These are phyloP conservation scores for Gloeophyllum trabeum DNA, from an alignment of 768 basidiomycete genomes.

Conservation along the genomic window DNA sequence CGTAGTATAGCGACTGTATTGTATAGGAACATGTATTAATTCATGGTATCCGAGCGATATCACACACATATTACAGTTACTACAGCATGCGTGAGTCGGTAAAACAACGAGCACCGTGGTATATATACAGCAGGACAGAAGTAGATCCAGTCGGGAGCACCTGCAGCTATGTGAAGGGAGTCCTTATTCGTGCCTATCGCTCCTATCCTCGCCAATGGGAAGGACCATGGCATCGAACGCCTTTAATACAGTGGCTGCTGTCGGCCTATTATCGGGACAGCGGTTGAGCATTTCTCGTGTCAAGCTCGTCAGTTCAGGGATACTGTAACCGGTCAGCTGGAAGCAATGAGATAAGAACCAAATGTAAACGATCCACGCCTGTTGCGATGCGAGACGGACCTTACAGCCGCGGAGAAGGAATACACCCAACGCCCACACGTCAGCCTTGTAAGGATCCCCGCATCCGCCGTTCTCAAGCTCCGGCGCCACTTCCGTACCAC, in stretches of 20 bases:
- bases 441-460: conserved; percentile 56
- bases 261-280: conserved; percentile 39
- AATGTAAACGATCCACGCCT: no score
- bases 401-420: conserved; percentile 56
- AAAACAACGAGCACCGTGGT: no score
- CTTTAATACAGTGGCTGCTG: conserved; percentile 32
- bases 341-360: no score
- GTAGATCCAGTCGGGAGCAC: no score
- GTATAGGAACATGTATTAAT: conserved; percentile 9
- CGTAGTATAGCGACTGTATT: no score
- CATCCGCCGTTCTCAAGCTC: conserved; percentile 45
- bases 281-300: conserved; percentile 49
- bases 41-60: no score
- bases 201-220: conserved; percentile 26
- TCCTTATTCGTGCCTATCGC: no score
- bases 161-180: no score
- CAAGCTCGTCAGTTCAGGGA: conserved; percentile 50
- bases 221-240: conserved; percentile 40
- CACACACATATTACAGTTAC: no score
- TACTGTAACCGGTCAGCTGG: conserved; percentile 43
- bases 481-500: conserved; percentile 60
- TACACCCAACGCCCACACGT: conserved; percentile 63
- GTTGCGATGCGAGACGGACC: no score
- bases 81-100: no score
- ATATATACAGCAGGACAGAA: no score